Evolutionary conservation across 116 monocot genomes (phyloP).

Genomic region (Iris pallida): DNA sequence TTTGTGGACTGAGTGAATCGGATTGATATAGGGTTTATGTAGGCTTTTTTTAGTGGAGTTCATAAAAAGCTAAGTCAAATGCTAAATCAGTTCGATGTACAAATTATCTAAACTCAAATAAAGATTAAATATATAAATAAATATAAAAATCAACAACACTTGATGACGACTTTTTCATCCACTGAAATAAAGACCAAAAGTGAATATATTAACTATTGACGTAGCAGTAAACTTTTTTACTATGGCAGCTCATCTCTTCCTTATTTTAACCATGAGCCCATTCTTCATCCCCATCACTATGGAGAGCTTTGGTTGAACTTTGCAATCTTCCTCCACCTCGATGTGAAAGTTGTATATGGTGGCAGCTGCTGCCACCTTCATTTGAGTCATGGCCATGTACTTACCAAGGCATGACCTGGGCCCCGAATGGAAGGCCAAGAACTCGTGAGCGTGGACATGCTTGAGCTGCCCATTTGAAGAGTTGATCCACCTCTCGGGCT

Average conservation of each 20-base stretch:
- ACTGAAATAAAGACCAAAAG: too few relatives aligned
- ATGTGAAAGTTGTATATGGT: conserved; percentile 25
- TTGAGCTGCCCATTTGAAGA: conserved; percentile 3
- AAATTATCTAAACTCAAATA: too few relatives aligned
- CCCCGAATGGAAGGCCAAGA: conserved; percentile 36
- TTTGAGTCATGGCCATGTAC: conserved; percentile 33
- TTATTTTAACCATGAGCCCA: conserved; percentile 19
- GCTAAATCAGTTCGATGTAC: too few relatives aligned
- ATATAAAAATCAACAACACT: too few relatives aligned
- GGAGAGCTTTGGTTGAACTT: conserved; percentile 20
- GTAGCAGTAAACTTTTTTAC: too few relatives aligned
- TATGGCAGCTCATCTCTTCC: not conserved
- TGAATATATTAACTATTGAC: too few relatives aligned
- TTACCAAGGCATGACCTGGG: conserved; percentile 32
- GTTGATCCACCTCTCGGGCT: conserved; percentile 7
- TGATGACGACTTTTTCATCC: too few relatives aligned
- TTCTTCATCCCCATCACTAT: conserved; percentile 18
- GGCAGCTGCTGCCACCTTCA: conserved; percentile 28
- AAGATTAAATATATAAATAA: too few relatives aligned
- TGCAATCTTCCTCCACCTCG: conserved; percentile 18
- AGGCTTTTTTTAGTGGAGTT: too few relatives aligned
- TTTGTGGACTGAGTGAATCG: too few relatives aligned
- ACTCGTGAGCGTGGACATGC: conserved; percentile 29
- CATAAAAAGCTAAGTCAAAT: too few relatives aligned
- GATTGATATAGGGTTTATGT: too few relatives aligned